These are phyloP conservation scores for Pholiota microspora DNA, from an alignment of 768 basidiomycete genomes.

Conservation along the genomic window DNA sequence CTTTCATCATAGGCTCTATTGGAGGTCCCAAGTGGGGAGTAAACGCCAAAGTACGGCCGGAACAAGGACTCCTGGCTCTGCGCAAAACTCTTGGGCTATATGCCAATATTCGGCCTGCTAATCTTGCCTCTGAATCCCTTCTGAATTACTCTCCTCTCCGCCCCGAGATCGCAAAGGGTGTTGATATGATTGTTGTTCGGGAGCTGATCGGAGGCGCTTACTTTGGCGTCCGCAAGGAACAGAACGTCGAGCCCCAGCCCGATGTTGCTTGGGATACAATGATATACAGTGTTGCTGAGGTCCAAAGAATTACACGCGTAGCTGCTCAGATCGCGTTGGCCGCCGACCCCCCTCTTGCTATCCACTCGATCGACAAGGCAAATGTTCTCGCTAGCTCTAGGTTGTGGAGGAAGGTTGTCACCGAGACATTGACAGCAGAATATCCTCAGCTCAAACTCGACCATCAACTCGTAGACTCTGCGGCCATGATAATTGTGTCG, in stretches of 20 bases:
- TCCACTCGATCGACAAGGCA: constrained; percentile 97
- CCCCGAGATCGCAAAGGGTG: constrained; percentile 75
- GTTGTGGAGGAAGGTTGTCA: constrained; percentile 92
- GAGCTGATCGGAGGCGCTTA: constrained; percentile 97
- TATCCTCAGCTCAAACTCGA: constrained; percentile 86
- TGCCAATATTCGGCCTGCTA: constrained; percentile 97
- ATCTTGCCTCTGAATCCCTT: constrained; percentile 90
- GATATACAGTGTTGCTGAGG: constrained; percentile 88
- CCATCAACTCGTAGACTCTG: constrained; percentile 93
- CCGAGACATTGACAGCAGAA: constrained; percentile 78
- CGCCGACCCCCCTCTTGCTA: constrained; percentile 77
- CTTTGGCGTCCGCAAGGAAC: constrained; percentile 92
- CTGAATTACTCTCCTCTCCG: constrained; percentile 87
- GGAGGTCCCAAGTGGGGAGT: constrained; percentile 99
- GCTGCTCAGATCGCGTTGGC: constrained; percentile 90
- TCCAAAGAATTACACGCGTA: constrained; percentile 92
- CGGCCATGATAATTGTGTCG: constrained; percentile 92
- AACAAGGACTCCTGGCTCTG: constrained; percentile 83
- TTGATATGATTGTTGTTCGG: constrained; percentile 91
- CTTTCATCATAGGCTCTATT: constrained; percentile 69
- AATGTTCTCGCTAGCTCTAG: constrained; percentile 96
- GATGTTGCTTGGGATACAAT: constrained; percentile 89
- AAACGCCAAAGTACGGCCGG: constrained; percentile 83
- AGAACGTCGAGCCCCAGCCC: constrained; percentile 59
- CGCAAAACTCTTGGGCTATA: constrained; percentile 94